phyloP scores from a whole-genome alignment of 805 yeast genomes.

The Cyberlindnera xishuangbannaensis region DNA sequence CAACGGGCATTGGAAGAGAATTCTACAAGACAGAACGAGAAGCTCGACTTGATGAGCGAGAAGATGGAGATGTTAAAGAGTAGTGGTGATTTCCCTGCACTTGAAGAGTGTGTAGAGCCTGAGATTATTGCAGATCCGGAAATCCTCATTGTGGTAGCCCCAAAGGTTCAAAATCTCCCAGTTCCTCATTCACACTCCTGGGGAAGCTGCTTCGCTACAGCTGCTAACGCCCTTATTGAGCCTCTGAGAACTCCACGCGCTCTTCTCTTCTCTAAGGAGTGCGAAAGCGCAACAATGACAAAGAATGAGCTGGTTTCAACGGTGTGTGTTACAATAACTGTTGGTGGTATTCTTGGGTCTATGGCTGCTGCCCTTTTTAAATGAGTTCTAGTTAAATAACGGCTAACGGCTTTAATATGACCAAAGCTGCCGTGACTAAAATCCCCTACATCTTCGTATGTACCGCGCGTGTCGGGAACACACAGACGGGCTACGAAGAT shows the following conservation, averaged over 20 bases:
- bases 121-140: constrained; percentile 18
- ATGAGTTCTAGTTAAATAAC: too few species aligned
- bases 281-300: constrained; percentile 2
- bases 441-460: too few species aligned
- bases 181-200: too few species aligned
- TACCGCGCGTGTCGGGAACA: too few species aligned
- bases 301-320: constrained; percentile 9
- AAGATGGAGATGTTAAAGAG: constrained; percentile 21
- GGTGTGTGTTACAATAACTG: constrained; percentile 4
- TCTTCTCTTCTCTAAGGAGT: constrained; percentile 11
- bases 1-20: constrained; percentile 42
- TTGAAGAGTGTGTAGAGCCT: constrained; percentile 15
- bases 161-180: too few species aligned
- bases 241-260: constrained; percentile 13
- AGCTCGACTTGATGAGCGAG: constrained; percentile 24
- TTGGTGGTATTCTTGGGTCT: constrained; percentile 12
- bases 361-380: constrained; percentile 1
- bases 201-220: too few species aligned
- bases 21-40: constrained; percentile 24
- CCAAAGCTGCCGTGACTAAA: not conserved
- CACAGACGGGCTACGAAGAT: too few species aligned
- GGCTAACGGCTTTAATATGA: not conserved
- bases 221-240: too few species aligned
- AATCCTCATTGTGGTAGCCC: too few species aligned
- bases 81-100: constrained; percentile 14